Percentiles rank a stretch among this genome's conserved stretches.
Conservation (phyloP, 768 basidiomycete genomes). For the Serendipita sp. region DNA sequence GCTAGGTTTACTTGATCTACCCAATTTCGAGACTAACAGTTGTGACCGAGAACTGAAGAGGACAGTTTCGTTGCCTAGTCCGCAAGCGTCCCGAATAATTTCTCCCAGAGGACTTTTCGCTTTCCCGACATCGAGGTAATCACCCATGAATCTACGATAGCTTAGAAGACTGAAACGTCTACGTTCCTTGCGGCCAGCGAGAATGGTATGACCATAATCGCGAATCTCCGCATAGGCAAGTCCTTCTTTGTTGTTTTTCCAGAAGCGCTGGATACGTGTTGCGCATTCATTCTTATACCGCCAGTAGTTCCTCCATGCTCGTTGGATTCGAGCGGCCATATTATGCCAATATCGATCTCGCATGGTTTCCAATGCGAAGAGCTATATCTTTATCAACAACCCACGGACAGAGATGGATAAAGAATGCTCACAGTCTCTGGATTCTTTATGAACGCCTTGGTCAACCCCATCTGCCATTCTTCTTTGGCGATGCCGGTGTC, state of each 20-base stretch:
- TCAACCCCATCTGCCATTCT: slow-evolving; percentile 99
- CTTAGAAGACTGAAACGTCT: slow-evolving; percentile 85
- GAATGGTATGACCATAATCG: slow-evolving; percentile 88
- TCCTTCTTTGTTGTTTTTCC: slow-evolving; percentile 94
- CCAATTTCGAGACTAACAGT: slow-evolving; percentile 67
- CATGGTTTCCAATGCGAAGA: slow-evolving; percentile 97
- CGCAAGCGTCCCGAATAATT: slow-evolving; percentile 55
- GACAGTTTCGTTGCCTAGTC: slow-evolving; percentile 61
- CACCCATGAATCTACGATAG: slow-evolving; percentile 88
- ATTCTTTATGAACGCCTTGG: slow-evolving; percentile 98
- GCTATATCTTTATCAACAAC: slow-evolving; percentile 28
- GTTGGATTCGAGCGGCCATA: slow-evolving; percentile 94
- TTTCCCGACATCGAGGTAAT: slow-evolving; percentile 85
- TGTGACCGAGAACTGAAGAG: slow-evolving; percentile 73
- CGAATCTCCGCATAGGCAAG: slow-evolving; percentile 78
- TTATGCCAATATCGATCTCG: slow-evolving; percentile 99
- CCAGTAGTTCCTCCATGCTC: slow-evolving; percentile 91
- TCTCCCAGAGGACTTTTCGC: slow-evolving; percentile 55
- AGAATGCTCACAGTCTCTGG: slow-evolving; percentile 68
- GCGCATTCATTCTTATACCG: slow-evolving; percentile 93
- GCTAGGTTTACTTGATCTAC: slow-evolving; percentile 77
- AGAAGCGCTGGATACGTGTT: slow-evolving; percentile 88
- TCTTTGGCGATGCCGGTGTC: slow-evolving; percentile 93
- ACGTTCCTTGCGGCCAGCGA: slow-evolving; percentile 85
- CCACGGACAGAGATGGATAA: background rate